phyloP scores from a whole-genome alignment of 2,329 filamentous ascomycete species.

The Verticillium isaacii region DNA sequence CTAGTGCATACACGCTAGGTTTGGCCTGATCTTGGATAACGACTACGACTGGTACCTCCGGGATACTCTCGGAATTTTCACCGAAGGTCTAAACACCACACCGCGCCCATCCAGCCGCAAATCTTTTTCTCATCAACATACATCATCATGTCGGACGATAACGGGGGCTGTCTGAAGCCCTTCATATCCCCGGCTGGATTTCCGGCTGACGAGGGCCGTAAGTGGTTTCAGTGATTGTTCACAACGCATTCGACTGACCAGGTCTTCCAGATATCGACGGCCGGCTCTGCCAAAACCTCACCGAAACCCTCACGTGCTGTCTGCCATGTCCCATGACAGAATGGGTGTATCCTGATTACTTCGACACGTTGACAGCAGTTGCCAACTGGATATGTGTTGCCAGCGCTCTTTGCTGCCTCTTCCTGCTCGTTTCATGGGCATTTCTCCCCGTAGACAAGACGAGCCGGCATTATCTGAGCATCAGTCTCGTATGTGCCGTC shows the following conservation, averaged over 20 bases:
- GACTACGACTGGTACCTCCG: not conserved
- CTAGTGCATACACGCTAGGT: not conserved
- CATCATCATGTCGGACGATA: not conserved
- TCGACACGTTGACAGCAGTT: conserved; percentile 53
- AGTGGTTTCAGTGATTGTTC: conserved; percentile 21
- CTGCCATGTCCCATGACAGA: conserved; percentile 84
- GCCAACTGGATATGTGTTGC: conserved; percentile 82
- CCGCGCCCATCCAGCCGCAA: not conserved
- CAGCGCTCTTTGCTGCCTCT: conserved; percentile 65
- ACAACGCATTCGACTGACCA: not conserved
- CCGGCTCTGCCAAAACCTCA: not conserved
- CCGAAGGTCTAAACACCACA: not conserved
- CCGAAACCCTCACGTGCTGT: conserved; percentile 57
- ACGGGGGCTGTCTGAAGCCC: conserved; percentile 53
- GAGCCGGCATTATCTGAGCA: conserved; percentile 85
- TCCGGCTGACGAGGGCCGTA: conserved; percentile 61
- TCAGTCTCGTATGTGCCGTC: conserved; percentile 74
- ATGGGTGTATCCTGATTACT: conserved; percentile 63
- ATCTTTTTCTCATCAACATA: not conserved
- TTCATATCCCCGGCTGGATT: conserved; percentile 64
- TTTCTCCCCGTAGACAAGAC: conserved; percentile 84
- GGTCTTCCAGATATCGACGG: not conserved
- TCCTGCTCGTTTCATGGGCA: conserved; percentile 75
- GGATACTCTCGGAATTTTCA: not conserved
- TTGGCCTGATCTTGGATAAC: not conserved